Percentiles rank a stretch among this genome's conserved stretches.
Evolutionary conservation across 495 filamentous ascomycete species (phyloP).

Genomic region (Hyaloscypha bicolor): DNA sequence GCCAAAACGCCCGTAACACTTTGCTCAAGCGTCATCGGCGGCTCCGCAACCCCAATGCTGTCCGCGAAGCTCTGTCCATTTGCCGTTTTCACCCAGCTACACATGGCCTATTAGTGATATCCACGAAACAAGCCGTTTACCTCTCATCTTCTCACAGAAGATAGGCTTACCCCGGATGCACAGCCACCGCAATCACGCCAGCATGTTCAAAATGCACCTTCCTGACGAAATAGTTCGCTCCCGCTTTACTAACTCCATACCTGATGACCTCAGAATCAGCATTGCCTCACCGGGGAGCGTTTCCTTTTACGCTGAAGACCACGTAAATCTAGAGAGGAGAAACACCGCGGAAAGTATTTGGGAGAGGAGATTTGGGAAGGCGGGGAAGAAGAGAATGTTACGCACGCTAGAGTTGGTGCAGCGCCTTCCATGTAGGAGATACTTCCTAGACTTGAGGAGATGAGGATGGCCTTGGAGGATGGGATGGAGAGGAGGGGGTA

Average conservation of each 20-base stretch:
- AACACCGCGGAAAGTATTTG: too few relatives aligned
- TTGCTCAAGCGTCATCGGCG: conserved; percentile 37
- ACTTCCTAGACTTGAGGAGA: conserved; percentile 38
- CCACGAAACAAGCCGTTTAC: not conserved
- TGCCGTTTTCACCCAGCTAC: conserved; percentile 44
- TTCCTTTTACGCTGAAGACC: too few relatives aligned
- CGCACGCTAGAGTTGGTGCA: conserved; percentile 32
- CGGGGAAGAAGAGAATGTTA: too few relatives aligned
- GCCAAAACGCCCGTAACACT: conserved; percentile 34
- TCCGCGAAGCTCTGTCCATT: conserved; percentile 43
- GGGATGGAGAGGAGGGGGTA: conserved; percentile 32
- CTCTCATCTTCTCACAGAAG: not conserved
- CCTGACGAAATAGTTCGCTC: conserved; percentile 43
- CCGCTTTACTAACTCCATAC: conserved; percentile 45
- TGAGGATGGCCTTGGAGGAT: conserved; percentile 36
- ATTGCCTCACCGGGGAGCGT: too few relatives aligned
- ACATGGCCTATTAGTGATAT: not conserved
- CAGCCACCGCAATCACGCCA: conserved; percentile 35
- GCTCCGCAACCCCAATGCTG: conserved; percentile 33
- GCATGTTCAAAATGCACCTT: conserved; percentile 45
- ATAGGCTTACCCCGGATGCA: conserved; percentile 43
- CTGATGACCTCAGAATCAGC: too few relatives aligned
- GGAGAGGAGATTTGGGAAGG: too few relatives aligned
- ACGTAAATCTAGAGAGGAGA: too few relatives aligned
- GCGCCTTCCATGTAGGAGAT: conserved; percentile 34